These are phyloP conservation scores for Oenanthe sinensis DNA, from an alignment of 129 eudicot species.

Conservation along the genomic window DNA sequence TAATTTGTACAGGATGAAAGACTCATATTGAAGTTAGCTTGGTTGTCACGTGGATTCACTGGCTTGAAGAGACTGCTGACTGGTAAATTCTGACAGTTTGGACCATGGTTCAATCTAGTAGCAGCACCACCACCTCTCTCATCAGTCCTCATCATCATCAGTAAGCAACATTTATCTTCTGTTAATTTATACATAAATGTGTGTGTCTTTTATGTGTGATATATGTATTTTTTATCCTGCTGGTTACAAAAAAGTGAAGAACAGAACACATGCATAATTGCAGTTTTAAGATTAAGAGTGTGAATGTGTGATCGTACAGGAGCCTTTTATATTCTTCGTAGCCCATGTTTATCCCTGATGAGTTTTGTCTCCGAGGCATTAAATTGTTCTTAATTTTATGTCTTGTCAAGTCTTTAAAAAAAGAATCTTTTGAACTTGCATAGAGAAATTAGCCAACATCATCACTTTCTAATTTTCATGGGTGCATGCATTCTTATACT, in stretches of 20 bases:
- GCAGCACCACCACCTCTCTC: conserved; percentile 34
- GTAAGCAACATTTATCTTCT: conserved; percentile 22
- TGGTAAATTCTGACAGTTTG: conserved; percentile 57
- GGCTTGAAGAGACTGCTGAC: conserved; percentile 15
- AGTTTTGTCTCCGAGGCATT: background rate
- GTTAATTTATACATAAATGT: conserved; percentile 12
- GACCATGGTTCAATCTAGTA: conserved; percentile 58
- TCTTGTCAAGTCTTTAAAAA: background rate
- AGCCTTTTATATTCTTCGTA: background rate
- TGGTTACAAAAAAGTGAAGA: background rate
- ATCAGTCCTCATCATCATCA: conserved; percentile 47
- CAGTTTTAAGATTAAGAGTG: background rate
- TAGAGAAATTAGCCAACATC: background rate
- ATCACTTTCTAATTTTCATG: background rate
- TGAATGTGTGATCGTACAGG: background rate
- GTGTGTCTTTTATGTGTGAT: background rate
- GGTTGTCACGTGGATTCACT: conserved; percentile 59
- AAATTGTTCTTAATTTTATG: conserved; percentile 1
- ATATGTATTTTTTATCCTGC: background rate
- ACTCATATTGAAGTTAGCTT: conserved; percentile 18
- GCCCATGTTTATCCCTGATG: background rate
- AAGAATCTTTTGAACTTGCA: background rate
- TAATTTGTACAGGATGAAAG: conserved; percentile 7
- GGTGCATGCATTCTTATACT: background rate
- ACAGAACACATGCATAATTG: background rate